Percentiles rank a stretch among this genome's conserved stretches.
These are phyloP conservation scores for Byssothecium circinans DNA, from an alignment of 2,329 filamentous ascomycete genomes.

Conservation along the genomic window DNA sequence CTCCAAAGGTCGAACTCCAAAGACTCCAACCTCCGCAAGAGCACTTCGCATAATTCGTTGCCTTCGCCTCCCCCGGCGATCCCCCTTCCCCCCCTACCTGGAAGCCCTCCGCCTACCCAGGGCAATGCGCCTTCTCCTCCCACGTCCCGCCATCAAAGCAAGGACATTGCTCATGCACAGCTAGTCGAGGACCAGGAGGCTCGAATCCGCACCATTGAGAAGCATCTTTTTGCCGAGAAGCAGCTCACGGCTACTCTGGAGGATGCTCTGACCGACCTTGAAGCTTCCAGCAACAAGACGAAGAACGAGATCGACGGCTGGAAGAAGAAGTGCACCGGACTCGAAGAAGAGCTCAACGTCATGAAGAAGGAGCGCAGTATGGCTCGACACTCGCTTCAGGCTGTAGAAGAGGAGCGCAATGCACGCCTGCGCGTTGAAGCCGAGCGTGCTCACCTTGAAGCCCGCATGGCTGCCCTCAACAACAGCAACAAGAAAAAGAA, in stretches of 20 bases:
- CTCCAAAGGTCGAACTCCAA: slow-evolving; percentile 60
- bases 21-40: slow-evolving; percentile 78
- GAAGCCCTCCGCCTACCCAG: slow-evolving; percentile 45
- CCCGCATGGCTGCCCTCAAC: slow-evolving; percentile 75
- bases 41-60: slow-evolving; percentile 75
- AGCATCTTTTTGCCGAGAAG: slow-evolving; percentile 93
- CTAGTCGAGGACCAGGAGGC: slow-evolving; percentile 93
- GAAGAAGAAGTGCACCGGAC: slow-evolving; percentile 78
- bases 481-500: slow-evolving; percentile 90
- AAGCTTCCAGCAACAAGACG: slow-evolving; percentile 87
- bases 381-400: slow-evolving; percentile 71
- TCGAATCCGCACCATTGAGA: slow-evolving; percentile 93
- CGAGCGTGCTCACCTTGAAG: slow-evolving; percentile 84
- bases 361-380: slow-evolving; percentile 62
- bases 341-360: slow-evolving; percentile 71
- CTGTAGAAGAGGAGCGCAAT: slow-evolving; percentile 94
- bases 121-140: slow-evolving; percentile 59
- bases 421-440: slow-evolving; percentile 88
- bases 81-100: slow-evolving; percentile 86
- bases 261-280: slow-evolving; percentile 91
- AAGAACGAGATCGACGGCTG: slow-evolving; percentile 88
- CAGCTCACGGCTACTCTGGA: slow-evolving; percentile 94
- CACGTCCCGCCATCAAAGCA: slow-evolving; percentile 74
- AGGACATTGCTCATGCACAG: slow-evolving; percentile 76
- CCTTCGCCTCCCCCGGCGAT: slow-evolving; percentile 95